These are phyloP conservation scores for Scutellaria baicalensis DNA, from an alignment of 257 asterid genomes.

Conservation along the genomic window DNA sequence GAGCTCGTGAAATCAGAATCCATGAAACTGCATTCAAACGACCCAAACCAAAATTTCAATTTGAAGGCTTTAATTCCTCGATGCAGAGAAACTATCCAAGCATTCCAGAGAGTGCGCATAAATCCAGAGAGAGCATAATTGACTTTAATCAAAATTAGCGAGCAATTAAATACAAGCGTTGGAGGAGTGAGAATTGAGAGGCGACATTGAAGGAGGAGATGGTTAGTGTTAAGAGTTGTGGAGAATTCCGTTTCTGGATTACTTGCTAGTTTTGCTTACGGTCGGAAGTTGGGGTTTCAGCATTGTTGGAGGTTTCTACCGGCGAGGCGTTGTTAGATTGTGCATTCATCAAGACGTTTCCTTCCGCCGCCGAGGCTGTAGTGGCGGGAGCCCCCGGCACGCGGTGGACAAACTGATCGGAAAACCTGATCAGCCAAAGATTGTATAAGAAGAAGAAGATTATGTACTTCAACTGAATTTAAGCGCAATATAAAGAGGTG, in stretches of 20 bases:
- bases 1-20: too few relatives aligned
- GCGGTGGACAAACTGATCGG: too few relatives aligned
- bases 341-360: slow-evolving; percentile 30
- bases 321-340: slow-evolving; percentile 55
- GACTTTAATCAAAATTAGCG: not conserved
- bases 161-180: slow-evolving; percentile 45
- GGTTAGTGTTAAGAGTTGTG: slow-evolving; percentile 68
- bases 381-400: not conserved
- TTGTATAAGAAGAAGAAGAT: too few relatives aligned
- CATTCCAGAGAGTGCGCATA: not conserved
- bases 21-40: too few relatives aligned
- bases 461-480: too few relatives aligned
- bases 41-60: too few relatives aligned
- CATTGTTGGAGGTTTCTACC: slow-evolving; percentile 40
- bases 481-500: too few relatives aligned
- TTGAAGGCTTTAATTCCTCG: too few relatives aligned
- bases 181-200: slow-evolving; percentile 68
- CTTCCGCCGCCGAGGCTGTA: not conserved
- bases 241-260: slow-evolving; percentile 61
- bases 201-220: slow-evolving; percentile 66
- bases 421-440: too few relatives aligned
- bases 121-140: not conserved
- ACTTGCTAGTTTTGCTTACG: slow-evolving; percentile 60
- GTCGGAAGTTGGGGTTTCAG: slow-evolving; percentile 36
- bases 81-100: not conserved